Evolutionary conservation across 129 eudicot species (phyloP).

Genomic region (Pittosporum tobira): DNA sequence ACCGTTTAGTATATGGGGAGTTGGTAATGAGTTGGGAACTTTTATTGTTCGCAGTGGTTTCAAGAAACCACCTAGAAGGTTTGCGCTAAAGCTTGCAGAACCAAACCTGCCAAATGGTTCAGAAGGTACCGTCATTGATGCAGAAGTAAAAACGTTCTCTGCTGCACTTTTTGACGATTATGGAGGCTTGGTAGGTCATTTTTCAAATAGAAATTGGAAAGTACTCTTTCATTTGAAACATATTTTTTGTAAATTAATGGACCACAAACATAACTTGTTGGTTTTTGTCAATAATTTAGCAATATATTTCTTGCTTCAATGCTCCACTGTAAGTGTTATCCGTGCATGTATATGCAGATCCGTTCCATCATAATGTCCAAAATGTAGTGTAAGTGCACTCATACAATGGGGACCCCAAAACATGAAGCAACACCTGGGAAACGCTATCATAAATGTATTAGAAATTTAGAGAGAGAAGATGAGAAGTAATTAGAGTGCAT

Average conservation of each 20-base stretch:
- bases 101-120: constrained; percentile 53
- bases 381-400: no score
- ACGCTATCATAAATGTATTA: no score
- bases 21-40: constrained; percentile 79
- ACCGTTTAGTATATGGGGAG: constrained; percentile 83
- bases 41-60: constrained; percentile 74
- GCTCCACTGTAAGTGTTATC: no score
- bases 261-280: no score
- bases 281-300: no score
- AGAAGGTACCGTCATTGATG: constrained; percentile 76
- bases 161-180: constrained; percentile 95
- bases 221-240: background rate
- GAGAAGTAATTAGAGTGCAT: no score
- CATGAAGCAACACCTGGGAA: no score
- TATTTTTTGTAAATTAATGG: background rate
- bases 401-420: no score
- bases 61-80: constrained; percentile 88
- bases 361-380: no score
- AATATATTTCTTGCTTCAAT: no score
- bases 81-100: constrained; percentile 84
- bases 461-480: no score
- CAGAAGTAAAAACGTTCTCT: constrained; percentile 83
- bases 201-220: background rate
- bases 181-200: constrained; percentile 78
- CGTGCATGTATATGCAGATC: no score